A percentile compares a stretch with the other conserved stretches of the same genome.
Evolutionary conservation across 257 asterid genomes (phyloP).

Genomic region (Nicotiana undulata): DNA sequence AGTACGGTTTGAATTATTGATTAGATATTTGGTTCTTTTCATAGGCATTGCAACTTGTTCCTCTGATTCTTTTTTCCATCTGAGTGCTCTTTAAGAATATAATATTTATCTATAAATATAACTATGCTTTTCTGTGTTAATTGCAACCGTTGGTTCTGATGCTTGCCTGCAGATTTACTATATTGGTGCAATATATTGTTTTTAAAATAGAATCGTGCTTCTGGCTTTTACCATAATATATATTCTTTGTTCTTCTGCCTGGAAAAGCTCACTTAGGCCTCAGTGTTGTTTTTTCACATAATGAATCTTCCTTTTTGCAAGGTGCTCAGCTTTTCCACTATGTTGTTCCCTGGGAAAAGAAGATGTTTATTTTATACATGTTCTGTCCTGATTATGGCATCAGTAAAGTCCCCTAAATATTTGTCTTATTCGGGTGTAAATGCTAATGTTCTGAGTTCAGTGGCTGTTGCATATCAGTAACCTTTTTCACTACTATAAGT

Average conservation of each 20-base stretch:
- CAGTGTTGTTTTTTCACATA: constrained; percentile 45
- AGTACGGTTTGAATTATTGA: constrained; percentile 28
- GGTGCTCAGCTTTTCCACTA: constrained; percentile 26
- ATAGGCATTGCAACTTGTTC: constrained; percentile 8
- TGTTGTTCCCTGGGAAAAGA: constrained; percentile 16
- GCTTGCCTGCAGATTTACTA: constrained; percentile 27
- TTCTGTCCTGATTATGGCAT: constrained; percentile 13
- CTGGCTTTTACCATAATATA: constrained; percentile 2
- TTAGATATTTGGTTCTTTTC: constrained; percentile 36
- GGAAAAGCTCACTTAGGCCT: constrained; percentile 6
- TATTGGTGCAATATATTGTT: not conserved
- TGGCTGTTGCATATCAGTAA: not conserved
- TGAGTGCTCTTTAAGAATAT: constrained; percentile 49
- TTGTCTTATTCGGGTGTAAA: not conserved
- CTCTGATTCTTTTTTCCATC: constrained; percentile 9
- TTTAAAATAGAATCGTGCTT: constrained; percentile 24
- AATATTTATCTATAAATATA: constrained; percentile 16
- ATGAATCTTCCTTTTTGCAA: constrained; percentile 35
- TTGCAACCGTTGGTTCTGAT: constrained; percentile 56
- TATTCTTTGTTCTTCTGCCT: not conserved
- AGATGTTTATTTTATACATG: constrained; percentile 10
- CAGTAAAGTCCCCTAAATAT: not conserved
- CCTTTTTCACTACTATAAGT: not conserved
- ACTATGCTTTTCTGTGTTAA: constrained; percentile 27
- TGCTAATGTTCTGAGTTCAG: not conserved